Evolutionary conservation across 805 yeast species (phyloP), one percentile per base, ranked within the genome.

Genomic region (Candida ficus): DNA sequence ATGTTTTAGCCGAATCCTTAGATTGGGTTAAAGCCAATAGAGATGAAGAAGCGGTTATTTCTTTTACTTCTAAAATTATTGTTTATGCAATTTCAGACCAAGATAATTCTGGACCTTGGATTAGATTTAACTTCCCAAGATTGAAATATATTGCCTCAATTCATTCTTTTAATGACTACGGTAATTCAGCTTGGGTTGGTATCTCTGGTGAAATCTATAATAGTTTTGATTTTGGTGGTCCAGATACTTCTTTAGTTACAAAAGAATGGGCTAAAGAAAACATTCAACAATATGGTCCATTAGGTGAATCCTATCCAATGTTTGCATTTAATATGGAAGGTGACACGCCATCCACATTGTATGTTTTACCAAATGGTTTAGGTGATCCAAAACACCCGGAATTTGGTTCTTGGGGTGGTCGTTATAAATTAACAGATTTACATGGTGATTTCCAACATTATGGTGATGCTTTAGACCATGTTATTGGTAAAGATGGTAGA

Each of bases 351-450:
- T 47, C 63, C 1, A 44, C 52, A 4, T 39, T 61, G 19, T 53
- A 38, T 29, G 46, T 51, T 16, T 17, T 60, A 8, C 64, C 64
- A 12, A 61, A 61, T 41, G 64, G 64, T 9, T 42, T 61, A 28
- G 53, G 53, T 29, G 46, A 43, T 26, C 62, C 63, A 16, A 45
- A 45, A 11, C 48, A 54, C 35, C 64, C 66, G 20, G 52, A 50
- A 26, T 57, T 44, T 38, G 64, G 66, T 18, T 58, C 61, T 13
- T 61, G 66, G 66, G 64, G 66, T 36, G 64, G 64, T 18, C 54
- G 64, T 35, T 61, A 53, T 39, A 45, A 38, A 16, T 35, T 49
- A 14, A 16, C 35, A 9, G 64, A 58, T 38, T 36, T 48, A 25
- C 42, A 55, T n/a, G 51, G 48, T 4, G 37, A 42, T 3, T 47